Conservation (phyloP, 2,329 filamentous ascomycete species). For the Sporothrix schenckii region DNA sequence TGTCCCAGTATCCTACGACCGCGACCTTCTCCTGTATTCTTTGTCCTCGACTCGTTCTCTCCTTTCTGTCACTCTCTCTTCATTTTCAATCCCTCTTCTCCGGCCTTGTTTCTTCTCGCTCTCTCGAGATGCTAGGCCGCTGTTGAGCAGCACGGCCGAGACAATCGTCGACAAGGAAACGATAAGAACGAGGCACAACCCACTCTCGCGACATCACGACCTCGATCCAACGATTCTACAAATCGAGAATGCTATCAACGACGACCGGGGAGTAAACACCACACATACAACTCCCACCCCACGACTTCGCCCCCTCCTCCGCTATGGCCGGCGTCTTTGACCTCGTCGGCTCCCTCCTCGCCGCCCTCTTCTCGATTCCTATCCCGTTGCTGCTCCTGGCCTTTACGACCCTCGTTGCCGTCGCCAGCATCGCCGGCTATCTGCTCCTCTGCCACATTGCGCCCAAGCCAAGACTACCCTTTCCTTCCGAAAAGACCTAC, state of each 20-base stretch:
- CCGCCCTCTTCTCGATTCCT: constrained; percentile 28
- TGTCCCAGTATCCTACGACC: not conserved
- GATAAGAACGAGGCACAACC: not conserved
- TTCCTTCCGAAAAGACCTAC: constrained; percentile 82
- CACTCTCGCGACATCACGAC: not conserved
- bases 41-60: not conserved
- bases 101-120: not conserved
- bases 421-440: constrained; percentile 51
- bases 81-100: not conserved
- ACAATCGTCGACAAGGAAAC: constrained; percentile 6
- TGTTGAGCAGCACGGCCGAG: constrained; percentile 24
- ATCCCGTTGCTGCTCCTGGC: constrained; percentile 33
- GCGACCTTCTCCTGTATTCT: not conserved
- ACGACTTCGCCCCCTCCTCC: not conserved
- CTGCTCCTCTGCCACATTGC: constrained; percentile 72
- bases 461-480: constrained; percentile 73
- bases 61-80: not conserved
- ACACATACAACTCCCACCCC: not conserved
- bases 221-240: not conserved
- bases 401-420: constrained; percentile 17
- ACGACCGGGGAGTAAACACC: not conserved
- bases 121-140: constrained; percentile 27
- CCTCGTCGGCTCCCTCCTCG: constrained; percentile 27
- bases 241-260: not conserved
- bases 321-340: constrained; percentile 32